Conservation (phyloP, 306 rosid species). For the Malus sieversii region DNA sequence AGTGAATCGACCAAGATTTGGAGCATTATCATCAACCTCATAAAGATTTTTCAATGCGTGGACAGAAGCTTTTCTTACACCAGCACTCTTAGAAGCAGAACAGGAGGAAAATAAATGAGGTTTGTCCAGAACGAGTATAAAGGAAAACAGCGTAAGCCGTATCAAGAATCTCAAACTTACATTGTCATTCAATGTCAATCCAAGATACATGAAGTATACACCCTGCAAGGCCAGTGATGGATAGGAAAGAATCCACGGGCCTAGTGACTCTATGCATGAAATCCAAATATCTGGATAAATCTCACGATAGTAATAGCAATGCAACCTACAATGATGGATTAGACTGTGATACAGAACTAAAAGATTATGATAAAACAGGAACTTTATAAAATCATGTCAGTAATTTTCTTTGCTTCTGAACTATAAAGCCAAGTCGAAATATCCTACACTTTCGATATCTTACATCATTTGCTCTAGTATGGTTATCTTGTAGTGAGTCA, state of each 20-base stretch:
- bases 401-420: neutral
- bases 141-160: conserved; percentile 5
- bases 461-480: conserved; percentile 95
- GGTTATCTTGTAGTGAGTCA: conserved; percentile 73
- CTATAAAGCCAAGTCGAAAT: too few species aligned
- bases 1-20: conserved; percentile 77
- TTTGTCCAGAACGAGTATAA: neutral
- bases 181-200: conserved; percentile 54
- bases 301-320: conserved; percentile 65
- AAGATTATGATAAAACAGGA: neutral
- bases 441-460: conserved; percentile 69
- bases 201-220: too few species aligned
- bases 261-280: conserved; percentile 66
- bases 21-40: conserved; percentile 78
- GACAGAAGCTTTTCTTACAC: conserved; percentile 83
- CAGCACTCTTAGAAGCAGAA: conserved; percentile 45
- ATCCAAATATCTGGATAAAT: conserved; percentile 76
- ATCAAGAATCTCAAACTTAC: conserved; percentile 36
- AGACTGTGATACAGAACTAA: conserved; percentile 17
- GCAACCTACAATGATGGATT: conserved; percentile 60
- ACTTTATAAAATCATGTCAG: neutral
- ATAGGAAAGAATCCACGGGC: conserved; percentile 10
- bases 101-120: neutral
- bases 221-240: too few species aligned
- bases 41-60: conserved; percentile 83